Percentiles rank a stretch among this genome's conserved stretches.
Conservation (phyloP, 164 flowering plant species). For the Umbellularia californica region DNA sequence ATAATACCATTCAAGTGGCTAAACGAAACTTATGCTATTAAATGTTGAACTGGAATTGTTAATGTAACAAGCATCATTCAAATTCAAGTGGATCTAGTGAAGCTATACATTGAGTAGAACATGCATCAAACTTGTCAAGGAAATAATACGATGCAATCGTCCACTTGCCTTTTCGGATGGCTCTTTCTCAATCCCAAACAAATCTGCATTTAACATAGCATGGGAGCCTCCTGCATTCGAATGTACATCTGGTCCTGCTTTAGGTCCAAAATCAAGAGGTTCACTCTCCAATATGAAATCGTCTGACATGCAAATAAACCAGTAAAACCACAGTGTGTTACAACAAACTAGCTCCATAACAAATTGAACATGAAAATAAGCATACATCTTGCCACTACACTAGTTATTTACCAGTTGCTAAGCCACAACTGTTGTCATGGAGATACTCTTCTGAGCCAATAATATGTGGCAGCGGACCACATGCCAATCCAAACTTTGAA, state of each 20-base stretch:
- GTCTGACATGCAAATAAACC: slow-evolving; percentile 16
- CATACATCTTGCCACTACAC: background rate
- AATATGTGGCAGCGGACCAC: slow-evolving; percentile 23
- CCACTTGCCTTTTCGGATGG: slow-evolving; percentile 22
- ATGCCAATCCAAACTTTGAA: slow-evolving; percentile 17
- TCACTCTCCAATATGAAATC: slow-evolving; percentile 10
- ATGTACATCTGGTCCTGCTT: background rate
- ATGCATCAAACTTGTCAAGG: too few species aligned
- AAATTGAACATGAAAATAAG: background rate
- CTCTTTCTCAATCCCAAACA: slow-evolving; percentile 13
- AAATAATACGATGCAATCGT: too few species aligned
- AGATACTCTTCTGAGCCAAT: slow-evolving; percentile 29
- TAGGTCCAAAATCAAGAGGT: slow-evolving; percentile 14
- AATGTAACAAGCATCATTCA: background rate
- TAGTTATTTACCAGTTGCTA: slow-evolving; percentile 17
- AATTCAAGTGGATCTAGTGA: too few species aligned
- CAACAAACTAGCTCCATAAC: background rate
- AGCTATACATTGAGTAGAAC: too few species aligned
- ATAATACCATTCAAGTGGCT: background rate
- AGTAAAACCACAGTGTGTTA: background rate
- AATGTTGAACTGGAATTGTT: background rate
- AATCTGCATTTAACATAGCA: slow-evolving; percentile 8
- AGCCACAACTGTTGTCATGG: slow-evolving; percentile 30
- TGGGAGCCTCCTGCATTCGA: slow-evolving; percentile 7
- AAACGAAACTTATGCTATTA: background rate